phyloP scores from a whole-genome alignment of 2,329 filamentous ascomycete species.

The Trichophyton verrucosum region DNA sequence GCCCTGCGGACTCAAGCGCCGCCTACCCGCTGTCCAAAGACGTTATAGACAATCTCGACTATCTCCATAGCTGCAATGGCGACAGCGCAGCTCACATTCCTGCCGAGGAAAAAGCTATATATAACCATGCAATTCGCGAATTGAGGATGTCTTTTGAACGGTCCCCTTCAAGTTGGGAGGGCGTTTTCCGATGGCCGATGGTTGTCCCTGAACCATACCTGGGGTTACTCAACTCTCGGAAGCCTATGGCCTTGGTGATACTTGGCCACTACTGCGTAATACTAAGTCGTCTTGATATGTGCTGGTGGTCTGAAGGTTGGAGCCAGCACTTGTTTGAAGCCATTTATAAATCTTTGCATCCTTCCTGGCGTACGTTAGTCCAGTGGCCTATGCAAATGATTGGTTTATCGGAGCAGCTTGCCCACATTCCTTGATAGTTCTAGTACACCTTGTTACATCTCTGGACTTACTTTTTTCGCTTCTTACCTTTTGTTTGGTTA shows the following conservation, averaged over 20 bases:
- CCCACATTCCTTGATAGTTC: neutral
- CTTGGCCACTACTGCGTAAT: slow-evolving; percentile 56
- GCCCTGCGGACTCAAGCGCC: slow-evolving; percentile 10
- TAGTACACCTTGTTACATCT: neutral
- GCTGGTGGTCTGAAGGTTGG: slow-evolving; percentile 58
- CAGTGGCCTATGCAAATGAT: slow-evolving; percentile 19
- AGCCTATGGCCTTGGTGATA: slow-evolving; percentile 51
- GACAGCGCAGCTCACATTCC: slow-evolving; percentile 13
- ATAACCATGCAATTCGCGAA: slow-evolving; percentile 17
- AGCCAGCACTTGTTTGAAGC: slow-evolving; percentile 55
- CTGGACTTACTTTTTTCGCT: neutral
- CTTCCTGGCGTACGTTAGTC: slow-evolving; percentile 15
- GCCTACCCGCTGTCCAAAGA: slow-evolving; percentile 14
- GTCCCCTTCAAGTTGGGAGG: slow-evolving; percentile 14
- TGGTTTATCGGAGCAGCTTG: slow-evolving; percentile 6
- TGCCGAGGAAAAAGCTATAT: slow-evolving; percentile 15
- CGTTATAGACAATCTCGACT: slow-evolving; percentile 14
- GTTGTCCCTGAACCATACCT: slow-evolving; percentile 54
- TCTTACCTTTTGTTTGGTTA: neutral
- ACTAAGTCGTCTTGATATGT: slow-evolving; percentile 46
- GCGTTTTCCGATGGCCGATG: slow-evolving; percentile 47
- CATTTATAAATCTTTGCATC: slow-evolving; percentile 25
- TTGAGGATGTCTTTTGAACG: slow-evolving; percentile 16
- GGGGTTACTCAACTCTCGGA: slow-evolving; percentile 46
- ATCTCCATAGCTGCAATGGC: slow-evolving; percentile 15